Evolutionary conservation across 495 filamentous ascomycete species (phyloP).

Genomic region (Choiromyces venosus): DNA sequence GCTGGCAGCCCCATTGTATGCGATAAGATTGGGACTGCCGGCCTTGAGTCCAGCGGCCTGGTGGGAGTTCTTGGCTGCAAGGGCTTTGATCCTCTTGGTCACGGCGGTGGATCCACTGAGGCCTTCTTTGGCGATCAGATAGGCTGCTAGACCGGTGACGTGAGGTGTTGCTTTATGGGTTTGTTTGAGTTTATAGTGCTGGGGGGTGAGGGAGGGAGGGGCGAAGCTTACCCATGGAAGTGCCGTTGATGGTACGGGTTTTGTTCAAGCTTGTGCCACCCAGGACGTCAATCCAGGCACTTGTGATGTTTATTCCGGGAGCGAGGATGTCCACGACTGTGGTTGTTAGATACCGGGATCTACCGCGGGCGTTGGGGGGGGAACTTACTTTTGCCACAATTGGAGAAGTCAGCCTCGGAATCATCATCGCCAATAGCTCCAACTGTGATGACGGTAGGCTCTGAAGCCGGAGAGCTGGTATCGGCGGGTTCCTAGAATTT

Average conservation of each 20-base stretch:
- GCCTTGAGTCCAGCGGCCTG: slow-evolving; percentile 20
- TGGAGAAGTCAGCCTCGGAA: slow-evolving; percentile 42
- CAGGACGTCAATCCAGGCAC: slow-evolving; percentile 41
- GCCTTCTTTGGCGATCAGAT: slow-evolving; percentile 49
- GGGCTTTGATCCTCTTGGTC: slow-evolving; percentile 41
- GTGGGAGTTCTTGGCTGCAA: slow-evolving; percentile 36
- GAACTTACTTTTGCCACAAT: slow-evolving; percentile 7
- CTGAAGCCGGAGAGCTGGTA: slow-evolving; percentile 52
- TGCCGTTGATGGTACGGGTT: slow-evolving; percentile 45
- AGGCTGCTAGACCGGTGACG: slow-evolving; percentile 55
- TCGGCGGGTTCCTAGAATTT: slow-evolving; percentile 20
- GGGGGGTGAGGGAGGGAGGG: background rate
- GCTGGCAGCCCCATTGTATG: slow-evolving; percentile 37
- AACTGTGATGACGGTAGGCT: slow-evolving; percentile 51
- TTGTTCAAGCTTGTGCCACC: background rate
- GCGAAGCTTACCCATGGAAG: slow-evolving; percentile 41
- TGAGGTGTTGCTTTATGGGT: slow-evolving; percentile 50
- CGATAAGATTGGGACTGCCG: slow-evolving; percentile 38
- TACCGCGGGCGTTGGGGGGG: background rate
- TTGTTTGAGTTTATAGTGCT: slow-evolving; percentile 3
- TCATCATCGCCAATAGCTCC: slow-evolving; percentile 49
- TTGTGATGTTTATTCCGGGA: slow-evolving; percentile 43
- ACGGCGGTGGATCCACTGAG: slow-evolving; percentile 38
- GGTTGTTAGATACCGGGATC: background rate
- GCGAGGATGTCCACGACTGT: slow-evolving; percentile 46